Evolutionary conservation across 331 rosid genomes (phyloP).

Genomic region (Quercus tomentella): DNA sequence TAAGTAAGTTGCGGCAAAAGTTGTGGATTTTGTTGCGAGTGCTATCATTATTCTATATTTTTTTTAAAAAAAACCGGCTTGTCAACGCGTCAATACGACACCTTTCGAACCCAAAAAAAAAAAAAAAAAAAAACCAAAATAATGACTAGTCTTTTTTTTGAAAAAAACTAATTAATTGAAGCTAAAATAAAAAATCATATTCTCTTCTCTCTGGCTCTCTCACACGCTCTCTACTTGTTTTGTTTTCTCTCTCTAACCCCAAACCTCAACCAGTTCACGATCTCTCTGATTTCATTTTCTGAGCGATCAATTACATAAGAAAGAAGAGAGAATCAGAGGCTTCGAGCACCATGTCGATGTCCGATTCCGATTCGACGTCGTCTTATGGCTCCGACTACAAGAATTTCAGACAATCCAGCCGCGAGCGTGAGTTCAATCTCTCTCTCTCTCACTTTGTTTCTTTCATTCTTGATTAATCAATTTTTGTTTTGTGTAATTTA

Average conservation of each 20-base stretch:
- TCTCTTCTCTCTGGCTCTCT: not conserved
- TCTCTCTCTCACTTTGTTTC: not conserved
- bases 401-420: constrained; percentile 77
- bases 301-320: constrained; percentile 26
- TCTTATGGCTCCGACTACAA: constrained; percentile 65
- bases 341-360: constrained; percentile 50
- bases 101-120: too few species aligned
- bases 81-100: too few species aligned
- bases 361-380: constrained; percentile 80
- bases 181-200: too few species aligned
- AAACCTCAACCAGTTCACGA: constrained; percentile 25
- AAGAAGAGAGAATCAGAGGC: constrained; percentile 10
- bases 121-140: too few species aligned
- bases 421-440: constrained; percentile 57
- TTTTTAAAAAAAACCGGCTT: too few species aligned
- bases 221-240: not conserved
- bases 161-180: not conserved
- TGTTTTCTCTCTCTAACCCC: constrained; percentile 2
- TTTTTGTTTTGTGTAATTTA: not conserved
- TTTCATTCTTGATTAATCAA: not conserved
- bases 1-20: accelerated
- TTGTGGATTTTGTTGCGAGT: too few species aligned
- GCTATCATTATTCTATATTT: too few species aligned
- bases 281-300: constrained; percentile 22
- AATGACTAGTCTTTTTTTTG: not conserved